Conservation (phyloP, 2,329 filamentous ascomycete genomes). For the Emericellopsis cladophorae region DNA sequence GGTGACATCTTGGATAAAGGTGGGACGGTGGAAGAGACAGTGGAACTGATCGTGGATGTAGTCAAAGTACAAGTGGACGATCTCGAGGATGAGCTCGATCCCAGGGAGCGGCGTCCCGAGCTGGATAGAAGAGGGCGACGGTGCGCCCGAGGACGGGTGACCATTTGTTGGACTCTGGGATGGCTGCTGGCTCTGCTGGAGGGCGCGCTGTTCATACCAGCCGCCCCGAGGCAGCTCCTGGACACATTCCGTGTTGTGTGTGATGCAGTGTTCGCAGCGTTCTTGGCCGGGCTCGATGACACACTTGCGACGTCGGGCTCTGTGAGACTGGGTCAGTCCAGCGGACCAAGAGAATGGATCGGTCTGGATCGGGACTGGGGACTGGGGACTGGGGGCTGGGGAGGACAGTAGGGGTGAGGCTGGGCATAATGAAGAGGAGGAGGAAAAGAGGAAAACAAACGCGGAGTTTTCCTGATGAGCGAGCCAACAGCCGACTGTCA, state of each 20-base stretch:
- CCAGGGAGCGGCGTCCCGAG: conserved; percentile 3
- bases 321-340: background rate
- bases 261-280: background rate
- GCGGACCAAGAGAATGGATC: no score
- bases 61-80: conserved; percentile 18
- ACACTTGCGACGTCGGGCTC: conserved; percentile 1
- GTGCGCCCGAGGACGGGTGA: background rate
- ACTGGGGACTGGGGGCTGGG: no score
- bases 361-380: no score
- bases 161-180: background rate
- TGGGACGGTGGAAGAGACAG: conserved; percentile 17
- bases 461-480: background rate
- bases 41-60: conserved; percentile 21
- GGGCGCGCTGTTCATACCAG: conserved; percentile 1
- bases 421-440: no score
- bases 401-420: no score
- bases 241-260: background rate
- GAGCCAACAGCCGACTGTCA: background rate
- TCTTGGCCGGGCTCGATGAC: background rate
- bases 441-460: no score
- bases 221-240: conserved; percentile 2
- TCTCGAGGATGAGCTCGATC: conserved; percentile 8
- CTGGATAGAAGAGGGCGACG: background rate
- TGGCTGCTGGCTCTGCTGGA: background rate
- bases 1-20: conserved; percentile 10